Evolutionary conservation across 148 eudicot species (phyloP), one percentile per base, ranked within the genome.

Genomic region (Gaultheria prostrata): DNA sequence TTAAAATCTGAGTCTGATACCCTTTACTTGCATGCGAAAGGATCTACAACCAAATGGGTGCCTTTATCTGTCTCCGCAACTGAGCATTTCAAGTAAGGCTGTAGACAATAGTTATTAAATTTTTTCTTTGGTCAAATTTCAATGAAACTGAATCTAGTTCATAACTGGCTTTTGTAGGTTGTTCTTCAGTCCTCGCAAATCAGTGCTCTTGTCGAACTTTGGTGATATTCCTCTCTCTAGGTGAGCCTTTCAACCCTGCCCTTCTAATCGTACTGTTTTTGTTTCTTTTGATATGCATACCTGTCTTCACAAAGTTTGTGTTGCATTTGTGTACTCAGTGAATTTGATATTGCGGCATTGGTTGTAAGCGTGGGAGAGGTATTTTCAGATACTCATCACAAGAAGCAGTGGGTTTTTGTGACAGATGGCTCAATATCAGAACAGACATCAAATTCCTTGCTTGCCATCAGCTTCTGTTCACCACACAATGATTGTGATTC

Each of bases 321-420:
- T 59, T 74, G 82, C 76, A 14, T 81, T 86, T 82, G 4, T 76
- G 82, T 87, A 74, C 63, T 81, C 91, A 96, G 99, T 69, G 99
- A 96, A 85, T 96, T 96, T 87, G 99, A 96, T 88, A 88, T 92
- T 78, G 93, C 92, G 78, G 95, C 88, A 82, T 77, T 91, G 82
- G 94, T 96, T 83, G 71, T 96, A 28, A 90, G 91, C 65, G 98
- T 94, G 89, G 99, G 99, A 48, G 91, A 85, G 70, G 97, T 89
- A 77, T 88, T 91, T 83, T 83, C 82, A 76, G 87, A 83, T 83
- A 88, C 91, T 85, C 87, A 84, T 83, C 99, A 92, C 77, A 91
- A 88, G 86, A 93, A 83, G 83, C 99, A 94, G 85, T 94, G 99
- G 99, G 93, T 92, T 83, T 96, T 96, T 89, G 95, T 93, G 78